phyloP scores from a whole-genome alignment of 1,284 basidiomycete species.

The Tetrapyrgos nigripes region DNA sequence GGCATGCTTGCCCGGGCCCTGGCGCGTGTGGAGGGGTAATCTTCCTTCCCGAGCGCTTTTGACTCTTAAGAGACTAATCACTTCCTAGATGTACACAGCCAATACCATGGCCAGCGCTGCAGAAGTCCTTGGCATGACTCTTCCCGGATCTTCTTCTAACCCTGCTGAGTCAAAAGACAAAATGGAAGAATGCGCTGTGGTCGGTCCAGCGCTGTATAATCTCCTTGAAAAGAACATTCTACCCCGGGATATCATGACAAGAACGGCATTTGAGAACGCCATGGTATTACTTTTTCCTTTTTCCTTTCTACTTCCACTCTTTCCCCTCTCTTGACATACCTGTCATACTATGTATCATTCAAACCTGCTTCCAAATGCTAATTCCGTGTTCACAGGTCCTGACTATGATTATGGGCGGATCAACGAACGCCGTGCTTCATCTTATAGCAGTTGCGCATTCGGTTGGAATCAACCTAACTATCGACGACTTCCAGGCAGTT shows the following conservation, averaged over 20 bases:
- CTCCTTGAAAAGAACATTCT: slow-evolving; percentile 92
- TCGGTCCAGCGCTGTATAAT: slow-evolving; percentile 84
- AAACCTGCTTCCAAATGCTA: slow-evolving; percentile 16
- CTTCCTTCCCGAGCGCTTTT: slow-evolving; percentile 15
- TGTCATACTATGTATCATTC: slow-evolving; percentile 18
- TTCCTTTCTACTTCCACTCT: slow-evolving; percentile 5
- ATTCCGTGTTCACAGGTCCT: slow-evolving; percentile 63
- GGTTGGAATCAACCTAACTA: slow-evolving; percentile 80
- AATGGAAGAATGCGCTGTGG: slow-evolving; percentile 79
- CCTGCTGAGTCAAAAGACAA: slow-evolving; percentile 93
- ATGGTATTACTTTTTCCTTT: slow-evolving; percentile 62
- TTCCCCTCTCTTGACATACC: slow-evolving; percentile 14
- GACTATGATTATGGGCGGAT: slow-evolving; percentile 94
- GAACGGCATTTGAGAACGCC: slow-evolving; percentile 94
- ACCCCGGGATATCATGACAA: slow-evolving; percentile 96
- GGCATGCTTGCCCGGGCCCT: slow-evolving; percentile 93
- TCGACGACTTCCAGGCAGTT: slow-evolving; percentile 89
- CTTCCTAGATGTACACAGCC: slow-evolving; percentile 87
- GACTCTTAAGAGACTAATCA: slow-evolving; percentile 35
- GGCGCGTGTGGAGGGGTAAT: slow-evolving; percentile 93
- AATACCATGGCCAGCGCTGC: slow-evolving; percentile 96
- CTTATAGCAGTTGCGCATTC: slow-evolving; percentile 91
- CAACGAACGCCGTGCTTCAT: slow-evolving; percentile 92
- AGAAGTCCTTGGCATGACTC: slow-evolving; percentile 94
- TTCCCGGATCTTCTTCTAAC: slow-evolving; percentile 95